A percentile compares a stretch with the other conserved stretches of the same genome.
Evolutionary conservation across 257 asterid species (phyloP).

Genomic region (Fraxinus anomala): DNA sequence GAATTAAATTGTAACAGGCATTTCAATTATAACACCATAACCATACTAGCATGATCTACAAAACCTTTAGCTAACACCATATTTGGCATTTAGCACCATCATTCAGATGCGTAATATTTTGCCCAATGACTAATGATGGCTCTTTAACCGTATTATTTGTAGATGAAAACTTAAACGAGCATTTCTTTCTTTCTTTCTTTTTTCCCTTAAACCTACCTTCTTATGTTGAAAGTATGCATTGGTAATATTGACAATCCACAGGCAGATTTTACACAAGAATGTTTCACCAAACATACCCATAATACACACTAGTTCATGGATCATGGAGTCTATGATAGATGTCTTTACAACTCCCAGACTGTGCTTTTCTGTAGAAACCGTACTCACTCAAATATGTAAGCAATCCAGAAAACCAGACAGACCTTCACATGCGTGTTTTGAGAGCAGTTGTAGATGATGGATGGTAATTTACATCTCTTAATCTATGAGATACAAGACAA

Average conservation of each 20-base stretch:
- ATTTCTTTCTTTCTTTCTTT: neutral
- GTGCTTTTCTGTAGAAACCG: neutral
- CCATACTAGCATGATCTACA: neutral
- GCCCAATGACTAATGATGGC: neutral
- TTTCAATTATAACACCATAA: neutral
- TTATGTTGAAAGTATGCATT: neutral
- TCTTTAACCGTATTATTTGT: neutral
- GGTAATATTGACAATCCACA: neutral
- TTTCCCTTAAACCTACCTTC: neutral
- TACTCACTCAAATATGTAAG: neutral
- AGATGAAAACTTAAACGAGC: neutral
- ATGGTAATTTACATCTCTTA: conserved; percentile 5
- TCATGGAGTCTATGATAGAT: neutral
- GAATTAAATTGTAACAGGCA: neutral
- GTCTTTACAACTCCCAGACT: neutral
- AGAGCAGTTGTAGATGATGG: neutral
- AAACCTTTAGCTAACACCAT: neutral
- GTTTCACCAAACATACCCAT: neutral
- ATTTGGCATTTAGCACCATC: neutral
- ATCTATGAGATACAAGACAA: conserved; percentile 10
- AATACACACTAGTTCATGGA: neutral
- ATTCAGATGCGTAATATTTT: neutral
- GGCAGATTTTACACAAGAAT: neutral
- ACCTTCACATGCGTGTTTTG: neutral
- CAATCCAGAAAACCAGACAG: neutral